Conservation (phyloP, 2,329 filamentous ascomycete genomes). For the Zasmidium citrigriseum region DNA sequence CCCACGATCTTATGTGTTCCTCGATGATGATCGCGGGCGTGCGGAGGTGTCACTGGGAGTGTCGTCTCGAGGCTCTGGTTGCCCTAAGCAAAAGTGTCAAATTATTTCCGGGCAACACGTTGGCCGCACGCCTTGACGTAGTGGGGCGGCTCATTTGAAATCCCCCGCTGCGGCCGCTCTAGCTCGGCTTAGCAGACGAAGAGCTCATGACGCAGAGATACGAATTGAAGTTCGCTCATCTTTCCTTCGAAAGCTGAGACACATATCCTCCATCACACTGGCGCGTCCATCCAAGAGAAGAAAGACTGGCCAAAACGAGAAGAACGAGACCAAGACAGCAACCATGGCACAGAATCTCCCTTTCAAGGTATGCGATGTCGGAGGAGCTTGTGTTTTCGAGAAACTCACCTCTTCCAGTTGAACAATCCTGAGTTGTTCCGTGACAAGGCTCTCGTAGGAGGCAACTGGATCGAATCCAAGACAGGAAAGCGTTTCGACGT, state of each 20-base stretch:
- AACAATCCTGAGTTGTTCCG: slow-evolving; percentile 57
- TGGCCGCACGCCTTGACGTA: neutral
- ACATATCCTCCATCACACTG: slow-evolving; percentile 10
- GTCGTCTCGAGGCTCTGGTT: neutral
- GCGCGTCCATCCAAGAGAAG: slow-evolving; percentile 22
- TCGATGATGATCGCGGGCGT: slow-evolving; percentile 11
- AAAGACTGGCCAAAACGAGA: neutral
- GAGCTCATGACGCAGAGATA: slow-evolving; percentile 13
- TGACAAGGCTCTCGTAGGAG: slow-evolving; percentile 55
- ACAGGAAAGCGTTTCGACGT: slow-evolving; percentile 61
- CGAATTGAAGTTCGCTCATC: neutral
- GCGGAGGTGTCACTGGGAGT: slow-evolving; percentile 10
- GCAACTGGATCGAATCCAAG: slow-evolving; percentile 58
- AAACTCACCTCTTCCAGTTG: slow-evolving; percentile 40
- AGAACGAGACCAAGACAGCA: slow-evolving; percentile 1
- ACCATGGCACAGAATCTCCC: slow-evolving; percentile 40
- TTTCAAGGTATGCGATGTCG: slow-evolving; percentile 42
- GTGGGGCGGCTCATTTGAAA: neutral
- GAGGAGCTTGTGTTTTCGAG: neutral
- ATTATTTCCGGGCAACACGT: slow-evolving; percentile 7
- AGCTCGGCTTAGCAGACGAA: slow-evolving; percentile 14
- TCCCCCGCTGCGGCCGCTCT: slow-evolving; percentile 18
- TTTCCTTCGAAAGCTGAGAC: too few species aligned
- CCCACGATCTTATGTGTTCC: neutral
- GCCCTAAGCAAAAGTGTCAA: neutral